A percentile compares a stretch with the other conserved stretches of the same genome.
These are phyloP conservation scores for Pinus albicaulis DNA, from an alignment of 75 land plant species.

Conservation along the genomic window DNA sequence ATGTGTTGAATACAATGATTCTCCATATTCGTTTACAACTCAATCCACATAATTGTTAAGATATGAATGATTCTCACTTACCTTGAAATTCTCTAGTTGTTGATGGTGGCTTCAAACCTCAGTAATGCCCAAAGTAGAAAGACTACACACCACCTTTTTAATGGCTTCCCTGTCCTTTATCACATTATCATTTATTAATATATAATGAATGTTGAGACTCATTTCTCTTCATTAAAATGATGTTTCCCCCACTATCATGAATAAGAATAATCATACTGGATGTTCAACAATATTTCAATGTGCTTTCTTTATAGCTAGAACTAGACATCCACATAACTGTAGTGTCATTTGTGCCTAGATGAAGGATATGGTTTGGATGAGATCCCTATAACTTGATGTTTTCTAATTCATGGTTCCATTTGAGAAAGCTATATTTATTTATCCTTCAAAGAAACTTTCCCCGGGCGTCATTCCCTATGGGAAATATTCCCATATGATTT, in stretches of 20 bases:
- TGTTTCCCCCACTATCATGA: no score
- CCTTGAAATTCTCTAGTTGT: conserved; percentile 13
- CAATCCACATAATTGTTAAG: neutral
- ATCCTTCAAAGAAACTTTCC: conserved; percentile 71
- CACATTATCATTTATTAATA: neutral
- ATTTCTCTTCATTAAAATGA: conserved; percentile 5
- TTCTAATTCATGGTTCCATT: conserved; percentile 4
- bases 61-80: neutral
- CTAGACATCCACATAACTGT: no score
- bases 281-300: no score
- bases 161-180: conserved; percentile 5
- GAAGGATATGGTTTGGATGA: no score
- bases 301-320: no score
- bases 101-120: conserved; percentile 18
- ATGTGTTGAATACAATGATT: no score
- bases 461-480: no score
- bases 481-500: no score
- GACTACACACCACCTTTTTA: conserved; percentile 14
- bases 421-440: conserved; percentile 71
- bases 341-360: no score
- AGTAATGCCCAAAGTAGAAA: conserved; percentile 24
- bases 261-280: no score
- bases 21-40: neutral
- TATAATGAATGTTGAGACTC: neutral
- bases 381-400: no score